phyloP scores from a whole-genome alignment of 2,329 filamentous ascomycete species.

The Fusarium sp. region DNA sequence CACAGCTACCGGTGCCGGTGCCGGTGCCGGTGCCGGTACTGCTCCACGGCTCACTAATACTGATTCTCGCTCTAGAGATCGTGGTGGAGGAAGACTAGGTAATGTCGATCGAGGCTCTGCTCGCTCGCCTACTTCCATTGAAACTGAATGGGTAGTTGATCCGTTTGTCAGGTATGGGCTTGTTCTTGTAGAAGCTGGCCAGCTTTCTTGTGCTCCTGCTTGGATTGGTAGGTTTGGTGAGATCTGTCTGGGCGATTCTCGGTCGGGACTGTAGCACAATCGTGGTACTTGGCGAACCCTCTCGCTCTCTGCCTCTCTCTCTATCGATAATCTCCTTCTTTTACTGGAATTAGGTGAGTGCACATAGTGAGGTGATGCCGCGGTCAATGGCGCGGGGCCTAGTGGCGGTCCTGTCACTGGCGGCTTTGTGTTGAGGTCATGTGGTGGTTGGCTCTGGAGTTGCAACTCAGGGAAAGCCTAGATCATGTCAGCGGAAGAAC shows the following conservation, averaged over 20 bases:
- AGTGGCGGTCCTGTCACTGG: conserved; percentile 52
- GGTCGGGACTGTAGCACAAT: conserved; percentile 55
- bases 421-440: conserved; percentile 48
- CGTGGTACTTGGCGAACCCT: conserved; percentile 60
- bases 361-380: conserved; percentile 59
- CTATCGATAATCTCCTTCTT: conserved; percentile 58
- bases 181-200: conserved; percentile 48
- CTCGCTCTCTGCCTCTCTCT: conserved; percentile 54
- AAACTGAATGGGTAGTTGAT: conserved; percentile 43
- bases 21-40: conserved; percentile 48
- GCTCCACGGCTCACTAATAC: conserved; percentile 48
- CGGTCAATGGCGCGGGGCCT: conserved; percentile 44
- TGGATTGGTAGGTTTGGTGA: conserved; percentile 49
- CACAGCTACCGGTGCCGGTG: conserved; percentile 43
- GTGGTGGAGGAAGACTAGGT: conserved; percentile 54
- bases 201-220: conserved; percentile 49
- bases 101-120: conserved; percentile 53
- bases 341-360: conserved; percentile 62
- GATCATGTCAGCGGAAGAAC: conserved; percentile 36
- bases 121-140: conserved; percentile 51
- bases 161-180: conserved; percentile 51
- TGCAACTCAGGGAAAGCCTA: conserved; percentile 61
- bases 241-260: conserved; percentile 47
- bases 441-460: conserved; percentile 50
- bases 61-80: conserved; percentile 53